Conservation (phyloP, 2,329 filamentous ascomycete species). For the Leptodontidium sp. region DNA sequence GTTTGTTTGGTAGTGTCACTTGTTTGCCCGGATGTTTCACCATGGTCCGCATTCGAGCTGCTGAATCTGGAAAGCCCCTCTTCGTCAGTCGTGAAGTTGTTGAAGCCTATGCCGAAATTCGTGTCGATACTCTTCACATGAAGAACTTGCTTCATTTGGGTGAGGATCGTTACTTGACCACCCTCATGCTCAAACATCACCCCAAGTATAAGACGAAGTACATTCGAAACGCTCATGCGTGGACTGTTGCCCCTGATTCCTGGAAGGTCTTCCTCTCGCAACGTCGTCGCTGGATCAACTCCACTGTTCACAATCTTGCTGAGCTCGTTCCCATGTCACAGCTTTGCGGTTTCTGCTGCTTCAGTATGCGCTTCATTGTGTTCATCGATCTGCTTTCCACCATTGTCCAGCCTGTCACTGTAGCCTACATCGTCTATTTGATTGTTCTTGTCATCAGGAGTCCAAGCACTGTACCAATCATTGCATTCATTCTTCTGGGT, state of each 20-base stretch:
- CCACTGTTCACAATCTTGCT: constrained; percentile 95
- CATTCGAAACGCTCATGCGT: constrained; percentile 88
- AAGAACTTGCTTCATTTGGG: constrained; percentile 97
- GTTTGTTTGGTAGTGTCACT: constrained; percentile 94
- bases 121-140: constrained; percentile 97
- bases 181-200: constrained; percentile 90
- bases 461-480: constrained; percentile 75
- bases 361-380: constrained; percentile 98
- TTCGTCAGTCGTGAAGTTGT: constrained; percentile 95
- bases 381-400: constrained; percentile 94
- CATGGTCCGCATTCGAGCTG: constrained; percentile 97
- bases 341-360: constrained; percentile 99
- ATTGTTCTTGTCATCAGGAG: constrained; percentile 75
- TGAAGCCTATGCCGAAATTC: constrained; percentile 87
- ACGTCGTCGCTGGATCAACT: constrained; percentile 99
- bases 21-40: constrained; percentile 98
- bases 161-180: constrained; percentile 97
- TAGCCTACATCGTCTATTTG: constrained; percentile 90
- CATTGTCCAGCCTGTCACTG: constrained; percentile 87
- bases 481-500: constrained; percentile 87
- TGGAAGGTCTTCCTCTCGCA: constrained; percentile 97
- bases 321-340: constrained; percentile 93
- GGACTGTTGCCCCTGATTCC: constrained; percentile 95
- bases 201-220: constrained; percentile 98
- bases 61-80: constrained; percentile 92